Percentiles rank a stretch among this genome's conserved stretches.
Conservation (phyloP, 257 asterid species). For the Linderniella brevidens region DNA sequence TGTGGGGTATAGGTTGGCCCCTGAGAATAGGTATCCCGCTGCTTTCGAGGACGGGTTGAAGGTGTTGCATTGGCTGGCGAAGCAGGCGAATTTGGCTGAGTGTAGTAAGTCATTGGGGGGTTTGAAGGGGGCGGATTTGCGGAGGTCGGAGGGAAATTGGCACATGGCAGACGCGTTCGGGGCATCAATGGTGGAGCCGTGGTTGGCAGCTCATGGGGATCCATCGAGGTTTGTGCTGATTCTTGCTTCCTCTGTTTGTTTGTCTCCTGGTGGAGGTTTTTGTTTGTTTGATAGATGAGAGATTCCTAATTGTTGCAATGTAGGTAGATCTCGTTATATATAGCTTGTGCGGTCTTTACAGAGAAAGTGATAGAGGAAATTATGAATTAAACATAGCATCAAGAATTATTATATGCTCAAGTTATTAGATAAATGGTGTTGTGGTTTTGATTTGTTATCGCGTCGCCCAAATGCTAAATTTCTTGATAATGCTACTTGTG, state of each 20-base stretch:
- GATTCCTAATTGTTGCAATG: too few species aligned
- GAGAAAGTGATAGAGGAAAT: too few species aligned
- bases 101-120: conserved; percentile 55
- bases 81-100: conserved; percentile 82
- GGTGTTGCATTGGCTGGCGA: conserved; percentile 82
- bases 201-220: conserved; percentile 81
- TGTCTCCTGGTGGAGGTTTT: conserved; percentile 50
- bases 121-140: conserved; percentile 33
- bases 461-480: too few species aligned
- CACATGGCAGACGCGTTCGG: conserved; percentile 61
- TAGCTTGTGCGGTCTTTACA: too few species aligned
- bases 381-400: too few species aligned
- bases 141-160: conserved; percentile 36
- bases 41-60: conserved; percentile 87
- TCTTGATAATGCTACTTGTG: too few species aligned
- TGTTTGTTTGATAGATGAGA: conserved; percentile 6
- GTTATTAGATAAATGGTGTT: too few species aligned
- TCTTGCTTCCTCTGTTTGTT: conserved; percentile 11
- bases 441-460: too few species aligned
- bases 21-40: conserved; percentile 73
- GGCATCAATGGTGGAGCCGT: conserved; percentile 64
- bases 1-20: conserved; percentile 82
- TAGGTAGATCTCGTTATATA: too few species aligned
- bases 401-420: too few species aligned
- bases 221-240: conserved; percentile 42